A percentile compares a stretch with the other conserved stretches of the same genome.
phyloP scores from a whole-genome alignment of 441 rosid species.

The Erodium texanum region DNA sequence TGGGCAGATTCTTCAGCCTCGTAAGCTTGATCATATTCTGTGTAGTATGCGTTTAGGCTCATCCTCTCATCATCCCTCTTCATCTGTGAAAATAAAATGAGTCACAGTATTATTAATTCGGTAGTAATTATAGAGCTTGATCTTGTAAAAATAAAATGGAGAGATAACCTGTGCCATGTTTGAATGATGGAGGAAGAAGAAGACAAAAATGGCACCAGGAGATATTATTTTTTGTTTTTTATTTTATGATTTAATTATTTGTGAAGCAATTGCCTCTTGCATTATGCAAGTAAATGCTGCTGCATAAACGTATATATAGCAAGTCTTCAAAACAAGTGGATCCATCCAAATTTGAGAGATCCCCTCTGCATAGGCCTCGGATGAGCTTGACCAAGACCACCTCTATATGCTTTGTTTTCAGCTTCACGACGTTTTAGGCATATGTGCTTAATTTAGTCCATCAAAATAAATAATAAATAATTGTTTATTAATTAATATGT shows the following conservation, averaged over 20 bases:
- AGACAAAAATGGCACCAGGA: not conserved
- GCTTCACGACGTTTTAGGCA: too few relatives aligned
- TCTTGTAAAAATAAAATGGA: not conserved
- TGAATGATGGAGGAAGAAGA: not conserved
- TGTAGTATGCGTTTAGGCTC: not conserved
- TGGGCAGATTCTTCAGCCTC: conserved; percentile 11
- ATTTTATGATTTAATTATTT: too few relatives aligned
- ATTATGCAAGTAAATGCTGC: not conserved
- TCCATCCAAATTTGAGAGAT: not conserved
- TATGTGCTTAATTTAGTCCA: too few relatives aligned
- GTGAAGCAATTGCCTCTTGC: not conserved
- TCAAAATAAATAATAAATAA: too few relatives aligned
- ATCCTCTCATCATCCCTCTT: conserved; percentile 10
- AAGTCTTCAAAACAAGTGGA: not conserved
- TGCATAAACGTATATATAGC: too few relatives aligned
- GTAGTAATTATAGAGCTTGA: too few relatives aligned
- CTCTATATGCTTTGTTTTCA: too few relatives aligned
- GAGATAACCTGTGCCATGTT: not conserved
- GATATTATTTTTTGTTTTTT: too few relatives aligned
- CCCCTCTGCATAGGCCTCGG: not conserved
- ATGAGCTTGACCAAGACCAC: not conserved
- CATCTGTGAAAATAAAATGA: not conserved
- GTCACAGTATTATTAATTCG: too few relatives aligned
- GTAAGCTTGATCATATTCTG: not conserved
- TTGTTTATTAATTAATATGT: too few relatives aligned